A percentile compares a stretch with the other conserved stretches of the same genome.
phyloP scores from a whole-genome alignment of 176 grass and related monocot species.

The Juncus effusus region DNA sequence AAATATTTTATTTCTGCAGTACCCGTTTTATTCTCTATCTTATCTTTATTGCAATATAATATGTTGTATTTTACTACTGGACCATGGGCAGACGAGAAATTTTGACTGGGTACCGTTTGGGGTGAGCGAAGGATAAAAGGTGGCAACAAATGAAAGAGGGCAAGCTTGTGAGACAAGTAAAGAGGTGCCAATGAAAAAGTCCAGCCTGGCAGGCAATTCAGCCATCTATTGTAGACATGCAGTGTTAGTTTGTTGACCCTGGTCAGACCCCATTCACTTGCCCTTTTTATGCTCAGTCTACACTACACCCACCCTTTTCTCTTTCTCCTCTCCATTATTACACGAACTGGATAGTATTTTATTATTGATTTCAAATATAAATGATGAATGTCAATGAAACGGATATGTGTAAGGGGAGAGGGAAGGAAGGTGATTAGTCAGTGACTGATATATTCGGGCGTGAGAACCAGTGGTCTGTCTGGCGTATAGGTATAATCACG shows the following conservation, averaged over 20 bases:
- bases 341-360: background rate
- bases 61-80: background rate
- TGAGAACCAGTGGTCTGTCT: background rate
- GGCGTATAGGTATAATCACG: background rate
- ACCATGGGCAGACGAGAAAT: background rate
- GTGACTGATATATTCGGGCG: background rate
- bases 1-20: background rate
- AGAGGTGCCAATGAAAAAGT: slow-evolving; percentile 4
- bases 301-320: background rate
- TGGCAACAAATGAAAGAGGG: slow-evolving; percentile 5
- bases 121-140: background rate
- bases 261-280: background rate
- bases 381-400: background rate
- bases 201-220: background rate
- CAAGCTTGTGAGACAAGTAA: slow-evolving; percentile 14
- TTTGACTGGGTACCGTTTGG: background rate
- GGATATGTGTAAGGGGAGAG: background rate
- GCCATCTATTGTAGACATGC: background rate
- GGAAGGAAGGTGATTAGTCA: background rate
- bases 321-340: background rate
- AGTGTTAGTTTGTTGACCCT: background rate
- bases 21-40: background rate
- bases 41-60: background rate
- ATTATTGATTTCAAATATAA: background rate
- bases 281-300: background rate